Base-by-base conservation (phyloP, 257 asterid species). In the Nicotiana attenuata region DNA sequence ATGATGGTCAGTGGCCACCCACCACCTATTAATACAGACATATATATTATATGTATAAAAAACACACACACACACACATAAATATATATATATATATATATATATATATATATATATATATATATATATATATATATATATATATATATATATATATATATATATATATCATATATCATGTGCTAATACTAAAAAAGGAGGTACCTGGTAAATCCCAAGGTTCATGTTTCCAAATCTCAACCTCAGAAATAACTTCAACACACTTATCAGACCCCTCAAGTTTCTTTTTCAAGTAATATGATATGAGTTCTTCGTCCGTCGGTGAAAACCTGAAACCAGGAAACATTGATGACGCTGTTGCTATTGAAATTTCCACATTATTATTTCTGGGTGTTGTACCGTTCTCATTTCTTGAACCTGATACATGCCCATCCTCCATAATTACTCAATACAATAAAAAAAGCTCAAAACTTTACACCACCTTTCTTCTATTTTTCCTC, bases 161-260 rank as follows among this genome's bases (percentile, higher is more conserved):
- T 28, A 28, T 28, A 28, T 28, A 28, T 2, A 28, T 28, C 1
- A 28, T 0, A 9, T 41, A 9, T 41, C 50, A 41, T 41, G 13
- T 41, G 50, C 3, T 41, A 41, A 41, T 41, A 41, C 50, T 41
- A 41, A 41, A 41, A 41, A 41, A 41, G 50, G 13, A 41, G 13
- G 50, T 41, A 95, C 99, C 97, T 82, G 99, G 95, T 65, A 96
- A 89, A 85, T 94, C 97, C 99, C 99, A 94, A 75, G 99, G 99
- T 88, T 96, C 98, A 38, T 88, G 88, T 35, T 83, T 85, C 65
- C 98, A 94, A 38, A 96, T 94, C 87, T 96, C 98, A 78, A 96
- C 92, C 84, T 91, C 97, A 10, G 97, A 85, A 65, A 94, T 92
- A 6, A 96, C 89, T 45, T 90, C 97, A 60, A 92, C 93, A 71